Evolutionary conservation across 75 land plant genomes (phyloP), one percentile per base, ranked within the genome.

Genomic region (Pseudotsuga menziesii): DNA sequence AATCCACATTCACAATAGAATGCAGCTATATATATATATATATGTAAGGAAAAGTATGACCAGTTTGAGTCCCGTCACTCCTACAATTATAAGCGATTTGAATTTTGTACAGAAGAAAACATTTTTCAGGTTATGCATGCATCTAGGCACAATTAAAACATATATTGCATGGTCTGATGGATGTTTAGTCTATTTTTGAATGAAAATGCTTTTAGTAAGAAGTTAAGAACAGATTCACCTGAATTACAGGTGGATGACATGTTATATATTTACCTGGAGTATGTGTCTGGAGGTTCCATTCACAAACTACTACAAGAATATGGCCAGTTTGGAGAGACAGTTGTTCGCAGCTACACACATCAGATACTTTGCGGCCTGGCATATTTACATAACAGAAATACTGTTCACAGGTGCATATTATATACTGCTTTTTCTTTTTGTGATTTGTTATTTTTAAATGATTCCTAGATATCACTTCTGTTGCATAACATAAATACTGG

Each of bases 271-370:
- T 94, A 90, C 77, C 82, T 97, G 69, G 98, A 97, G 81, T 92
- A 89, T 80, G 95, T 94, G 16, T 94, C 98, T 56, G 98, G 93
- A 58, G 99, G 99, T 14, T 94, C 99, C 23, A 94, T 96, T 55
- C 91, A 94, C 78, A 92, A 92, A 67, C 75, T 94, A 63, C 89
- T 96, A 80, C 93, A 92, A 79, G 93, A 94, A 74, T 92, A 96
- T 85, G 99, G 99, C 23, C 77, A 91, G 58, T 94, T 96, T 71
- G 80, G 77, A 79, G 99, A 96, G 81, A 89, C 92, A 80, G 94
- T 92, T 44, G 88, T 94, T 39, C 88, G 91, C 71, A 92, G 75
- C 73, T 97, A 94, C 64, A 89, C 99, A 14, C 79, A 87, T 25
- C 95, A 97, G 75, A 97, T 97, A 64, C 81, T 97, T 20, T 89